These are phyloP conservation scores for Diospyros kaki DNA, from an alignment of 148 eudicot species.

Conservation along the genomic window DNA sequence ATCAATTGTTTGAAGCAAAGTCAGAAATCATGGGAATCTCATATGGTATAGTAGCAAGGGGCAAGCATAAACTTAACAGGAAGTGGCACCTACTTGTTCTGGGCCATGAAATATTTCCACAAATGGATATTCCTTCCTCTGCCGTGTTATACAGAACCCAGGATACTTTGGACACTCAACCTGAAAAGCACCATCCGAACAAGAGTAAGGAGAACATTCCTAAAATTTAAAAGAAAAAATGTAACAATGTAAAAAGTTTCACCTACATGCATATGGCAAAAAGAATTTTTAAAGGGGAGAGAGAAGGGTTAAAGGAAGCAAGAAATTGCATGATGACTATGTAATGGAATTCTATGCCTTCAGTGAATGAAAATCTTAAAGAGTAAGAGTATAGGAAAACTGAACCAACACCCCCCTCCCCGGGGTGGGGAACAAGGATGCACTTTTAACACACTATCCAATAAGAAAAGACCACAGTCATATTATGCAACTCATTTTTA, in stretches of 20 bases:
- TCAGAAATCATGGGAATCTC: not conserved
- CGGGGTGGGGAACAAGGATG: too few relatives aligned
- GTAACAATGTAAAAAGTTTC: not conserved
- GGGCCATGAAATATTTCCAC: slow-evolving; percentile 92
- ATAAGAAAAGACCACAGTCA: not conserved
- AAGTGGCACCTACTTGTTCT: slow-evolving; percentile 55
- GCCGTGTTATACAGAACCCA: slow-evolving; percentile 89
- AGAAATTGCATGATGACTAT: not conserved
- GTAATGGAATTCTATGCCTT: not conserved
- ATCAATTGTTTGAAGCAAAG: not conserved
- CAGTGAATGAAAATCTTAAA: not conserved
- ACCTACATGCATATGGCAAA: not conserved
- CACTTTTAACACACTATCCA: not conserved
- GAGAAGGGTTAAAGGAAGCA: not conserved
- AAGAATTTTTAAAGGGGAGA: not conserved
- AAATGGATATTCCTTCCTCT: slow-evolving; percentile 88
- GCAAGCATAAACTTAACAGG: not conserved
- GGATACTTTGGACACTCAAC: slow-evolving; percentile 99
- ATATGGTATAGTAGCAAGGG: not conserved
- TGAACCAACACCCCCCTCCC: not conserved
- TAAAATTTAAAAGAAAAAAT: not conserved
- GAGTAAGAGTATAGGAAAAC: not conserved
- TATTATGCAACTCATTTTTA: not conserved
- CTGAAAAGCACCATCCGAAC: slow-evolving; percentile 37
- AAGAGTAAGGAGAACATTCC: not conserved